A percentile compares a stretch with the other conserved stretches of the same genome.
Evolutionary conservation across 1,139 yeast genomes (phyloP).

Genomic region (Pichia sp.): DNA sequence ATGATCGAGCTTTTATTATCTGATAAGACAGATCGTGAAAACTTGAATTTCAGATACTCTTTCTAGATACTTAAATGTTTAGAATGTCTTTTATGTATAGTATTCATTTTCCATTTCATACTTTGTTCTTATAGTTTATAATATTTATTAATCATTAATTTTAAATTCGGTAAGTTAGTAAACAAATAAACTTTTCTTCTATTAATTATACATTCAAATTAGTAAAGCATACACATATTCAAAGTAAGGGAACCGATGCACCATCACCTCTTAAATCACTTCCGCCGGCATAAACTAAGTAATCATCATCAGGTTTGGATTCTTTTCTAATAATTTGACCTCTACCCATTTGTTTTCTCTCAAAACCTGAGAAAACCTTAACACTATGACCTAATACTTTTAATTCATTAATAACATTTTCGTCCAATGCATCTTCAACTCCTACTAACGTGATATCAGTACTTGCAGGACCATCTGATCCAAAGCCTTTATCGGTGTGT

Average conservation of each 20-base stretch:
- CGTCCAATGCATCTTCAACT: slow-evolving; percentile 58
- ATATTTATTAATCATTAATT: too few species aligned
- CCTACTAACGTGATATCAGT: slow-evolving; percentile 53
- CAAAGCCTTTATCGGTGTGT: slow-evolving; percentile 47
- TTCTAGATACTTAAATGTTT: background rate
- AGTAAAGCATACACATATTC: background rate
- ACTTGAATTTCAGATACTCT: slow-evolving; percentile 32
- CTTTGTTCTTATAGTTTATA: too few species aligned
- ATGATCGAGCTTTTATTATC: slow-evolving; percentile 26
- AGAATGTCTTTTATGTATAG: background rate
- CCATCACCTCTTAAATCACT: slow-evolving; percentile 81
- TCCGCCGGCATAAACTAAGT: slow-evolving; percentile 58
- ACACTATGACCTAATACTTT: slow-evolving; percentile 54
- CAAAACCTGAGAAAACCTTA: slow-evolving; percentile 38
- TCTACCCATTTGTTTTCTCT: slow-evolving; percentile 51
- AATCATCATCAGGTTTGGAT: slow-evolving; percentile 22
- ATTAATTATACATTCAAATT: background rate
- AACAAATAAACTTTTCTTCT: too few species aligned
- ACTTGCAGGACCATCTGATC: slow-evolving; percentile 63
- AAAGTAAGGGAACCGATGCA: slow-evolving; percentile 48
- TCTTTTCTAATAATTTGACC: slow-evolving; percentile 65
- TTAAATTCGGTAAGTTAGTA: too few species aligned
- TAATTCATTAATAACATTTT: slow-evolving; percentile 39
- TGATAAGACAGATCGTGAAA: slow-evolving; percentile 36
- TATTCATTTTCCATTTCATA: too few species aligned